phyloP scores from a whole-genome alignment of 2,329 filamentous ascomycete genomes.

The Botrytis fragariae region DNA sequence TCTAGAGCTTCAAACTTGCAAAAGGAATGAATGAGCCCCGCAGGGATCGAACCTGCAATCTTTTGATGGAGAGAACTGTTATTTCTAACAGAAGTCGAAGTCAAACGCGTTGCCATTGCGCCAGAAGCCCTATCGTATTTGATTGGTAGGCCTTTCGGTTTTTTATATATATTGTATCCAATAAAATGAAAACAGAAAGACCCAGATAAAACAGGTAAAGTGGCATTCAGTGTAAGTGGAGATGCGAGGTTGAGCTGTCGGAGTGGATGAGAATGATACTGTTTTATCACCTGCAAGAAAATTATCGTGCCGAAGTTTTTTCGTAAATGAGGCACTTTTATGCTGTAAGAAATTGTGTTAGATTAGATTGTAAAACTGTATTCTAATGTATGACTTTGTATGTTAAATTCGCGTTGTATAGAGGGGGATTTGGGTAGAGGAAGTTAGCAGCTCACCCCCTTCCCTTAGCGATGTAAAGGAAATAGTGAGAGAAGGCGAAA shows the following conservation, averaged over 20 bases:
- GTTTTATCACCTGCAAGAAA: neutral
- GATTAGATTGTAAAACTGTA: neutral
- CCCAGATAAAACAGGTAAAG: neutral
- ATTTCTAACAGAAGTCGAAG: conserved; percentile 8
- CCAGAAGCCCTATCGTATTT: neutral
- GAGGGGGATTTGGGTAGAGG: neutral
- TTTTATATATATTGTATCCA: rapidly evolving
- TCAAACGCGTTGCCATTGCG: conserved; percentile 18
- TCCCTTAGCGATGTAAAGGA: neutral
- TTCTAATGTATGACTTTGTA: neutral
- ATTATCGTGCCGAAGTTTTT: neutral
- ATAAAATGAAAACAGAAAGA: neutral
- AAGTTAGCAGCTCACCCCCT: neutral
- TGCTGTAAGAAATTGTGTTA: neutral
- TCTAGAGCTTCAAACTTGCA: neutral
- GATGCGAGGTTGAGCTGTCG: neutral
- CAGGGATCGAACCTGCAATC: conserved; percentile 11
- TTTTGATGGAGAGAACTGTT: conserved; percentile 1
- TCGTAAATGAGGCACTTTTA: too few species aligned
- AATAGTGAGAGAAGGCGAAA: neutral
- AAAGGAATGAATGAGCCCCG: neutral
- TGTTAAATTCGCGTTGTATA: neutral
- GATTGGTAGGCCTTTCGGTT: rapidly evolving
- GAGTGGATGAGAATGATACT: neutral
- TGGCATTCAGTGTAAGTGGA: neutral